Evolutionary conservation across 116 monocot species (phyloP), one percentile per base, ranked within the genome.

Genomic region (Zostera marina): DNA sequence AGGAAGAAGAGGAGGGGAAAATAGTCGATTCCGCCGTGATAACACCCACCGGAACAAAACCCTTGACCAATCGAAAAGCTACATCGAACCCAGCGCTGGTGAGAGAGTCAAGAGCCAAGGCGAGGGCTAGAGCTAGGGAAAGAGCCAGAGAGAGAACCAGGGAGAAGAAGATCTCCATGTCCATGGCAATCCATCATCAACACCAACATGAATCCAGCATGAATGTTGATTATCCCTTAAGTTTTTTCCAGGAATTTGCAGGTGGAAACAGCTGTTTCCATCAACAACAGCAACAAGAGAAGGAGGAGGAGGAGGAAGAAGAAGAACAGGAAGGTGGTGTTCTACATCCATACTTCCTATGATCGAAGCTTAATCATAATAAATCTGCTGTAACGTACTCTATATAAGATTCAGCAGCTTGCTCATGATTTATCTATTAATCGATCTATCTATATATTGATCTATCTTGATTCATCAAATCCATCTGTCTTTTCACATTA

Each of bases 91-190:
- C 67, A 1, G 26, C 24, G 25, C 52, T 58, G n/a, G 53, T 68
- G 1, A 81, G 40, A 51, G 85, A 77, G 19, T 65, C 66, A 0
- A 75, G 85, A 49, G 59, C 43, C 0, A 75, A 63, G 58, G 81
- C 81, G 2, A 69, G 85, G 24, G 77, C 42, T 8, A 70, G 85
- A 56, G 85, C 81, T 13, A 78, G 78, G 67, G 78, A 80, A 65
- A 72, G 85, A 44, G 80, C 84, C 6, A 60, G 32, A 5, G 32
- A 32, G n/a, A n/a, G n/a, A n/a, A 47, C 47, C 7, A 47, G 12
- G 51, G 75, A 67, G 67, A 85, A 81, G 66, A 73, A 60, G 40
- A 47, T 54, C 42, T 42, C 14, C 47, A 9, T 44, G 21, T 10
- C 59, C 42, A 44, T 41, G 41, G 5, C 43, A 11, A 41, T 11